phyloP scores from a whole-genome alignment of 768 basidiomycete species.

The Suillus americanus region DNA sequence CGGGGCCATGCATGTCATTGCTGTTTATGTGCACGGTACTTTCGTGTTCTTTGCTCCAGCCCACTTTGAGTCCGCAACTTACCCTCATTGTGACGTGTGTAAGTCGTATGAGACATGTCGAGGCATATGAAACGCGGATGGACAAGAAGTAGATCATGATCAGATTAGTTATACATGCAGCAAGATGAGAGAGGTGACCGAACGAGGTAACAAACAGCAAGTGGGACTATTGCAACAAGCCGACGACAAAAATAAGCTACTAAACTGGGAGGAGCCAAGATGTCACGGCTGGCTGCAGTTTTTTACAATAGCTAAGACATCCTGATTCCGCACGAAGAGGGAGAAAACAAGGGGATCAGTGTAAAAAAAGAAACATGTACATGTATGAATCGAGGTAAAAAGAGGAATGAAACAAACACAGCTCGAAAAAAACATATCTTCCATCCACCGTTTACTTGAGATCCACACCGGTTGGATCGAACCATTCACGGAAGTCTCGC shows the following conservation, averaged over 20 bases:
- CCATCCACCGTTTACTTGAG: slow-evolving; percentile 19
- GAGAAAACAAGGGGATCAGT: slow-evolving; percentile 8
- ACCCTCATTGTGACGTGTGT: too few relatives aligned
- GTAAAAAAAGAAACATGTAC: slow-evolving; percentile 17
- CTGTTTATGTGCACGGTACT: too few relatives aligned
- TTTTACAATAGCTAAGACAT: slow-evolving; percentile 29
- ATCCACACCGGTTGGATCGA: slow-evolving; percentile 48
- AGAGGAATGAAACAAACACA: slow-evolving; percentile 9
- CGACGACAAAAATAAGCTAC: slow-evolving; percentile 13
- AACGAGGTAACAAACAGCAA: slow-evolving; percentile 1
- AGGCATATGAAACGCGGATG: background rate
- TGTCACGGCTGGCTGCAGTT: slow-evolving; percentile 19
- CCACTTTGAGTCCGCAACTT: too few relatives aligned
- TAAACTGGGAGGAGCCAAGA: slow-evolving; percentile 5
- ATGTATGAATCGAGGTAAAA: slow-evolving; percentile 11
- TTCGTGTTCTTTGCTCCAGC: too few relatives aligned
- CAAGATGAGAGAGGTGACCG: slow-evolving; percentile 1
- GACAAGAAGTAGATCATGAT: background rate
- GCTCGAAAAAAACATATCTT: slow-evolving; percentile 9
- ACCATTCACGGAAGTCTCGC: slow-evolving; percentile 76
- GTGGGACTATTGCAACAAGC: slow-evolving; percentile 11
- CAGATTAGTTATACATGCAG: slow-evolving; percentile 19
- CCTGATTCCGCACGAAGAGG: slow-evolving; percentile 13
- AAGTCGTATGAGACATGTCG: too few relatives aligned
- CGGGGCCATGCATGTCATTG: too few relatives aligned